Percentiles rank a stretch among this genome's conserved stretches.
These are phyloP conservation scores for Limnanthes douglasii DNA, from an alignment of 345 rosid genomes.

Conservation along the genomic window DNA sequence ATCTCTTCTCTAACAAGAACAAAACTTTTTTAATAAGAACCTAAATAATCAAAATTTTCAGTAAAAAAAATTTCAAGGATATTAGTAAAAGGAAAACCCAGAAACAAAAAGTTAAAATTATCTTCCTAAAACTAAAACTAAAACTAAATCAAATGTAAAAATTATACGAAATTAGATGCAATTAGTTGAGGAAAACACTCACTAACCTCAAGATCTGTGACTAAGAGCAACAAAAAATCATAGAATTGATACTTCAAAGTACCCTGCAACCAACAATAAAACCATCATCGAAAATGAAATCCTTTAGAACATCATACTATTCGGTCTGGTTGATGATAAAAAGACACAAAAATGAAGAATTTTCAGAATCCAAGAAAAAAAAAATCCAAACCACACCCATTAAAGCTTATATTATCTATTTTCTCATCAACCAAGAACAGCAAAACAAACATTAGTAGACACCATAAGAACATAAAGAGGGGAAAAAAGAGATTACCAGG, in stretches of 20 bases:
- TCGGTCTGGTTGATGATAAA: slow-evolving; percentile 3
- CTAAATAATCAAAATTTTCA: slow-evolving; percentile 1
- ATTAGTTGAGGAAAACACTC: slow-evolving; percentile 6
- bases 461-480: slow-evolving; percentile 2
- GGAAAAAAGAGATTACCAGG: slow-evolving; percentile 13
- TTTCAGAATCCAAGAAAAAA: not conserved
- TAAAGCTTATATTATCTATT: slow-evolving; percentile 6
- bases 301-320: slow-evolving; percentile 1
- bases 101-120: not conserved
- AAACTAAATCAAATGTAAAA: not conserved
- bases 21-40: slow-evolving; percentile 3
- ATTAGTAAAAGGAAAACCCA: not conserved
- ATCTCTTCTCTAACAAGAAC: slow-evolving; percentile 6
- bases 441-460: not conserved
- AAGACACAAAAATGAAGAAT: not conserved
- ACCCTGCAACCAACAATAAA: slow-evolving; percentile 14
- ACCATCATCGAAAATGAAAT: slow-evolving; percentile 1
- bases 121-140: not conserved
- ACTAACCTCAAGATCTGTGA: slow-evolving; percentile 31
- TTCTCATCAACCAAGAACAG: slow-evolving; percentile 6
- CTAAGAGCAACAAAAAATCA: slow-evolving; percentile 3
- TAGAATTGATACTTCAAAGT: slow-evolving; percentile 8
- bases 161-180: not conserved
- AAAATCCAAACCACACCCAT: not conserved
- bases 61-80: slow-evolving; percentile 1